Percentiles rank a stretch among this genome's conserved stretches.
phyloP scores from a whole-genome alignment of 257 asterid species.

The Dorcoceras hygrometricum region DNA sequence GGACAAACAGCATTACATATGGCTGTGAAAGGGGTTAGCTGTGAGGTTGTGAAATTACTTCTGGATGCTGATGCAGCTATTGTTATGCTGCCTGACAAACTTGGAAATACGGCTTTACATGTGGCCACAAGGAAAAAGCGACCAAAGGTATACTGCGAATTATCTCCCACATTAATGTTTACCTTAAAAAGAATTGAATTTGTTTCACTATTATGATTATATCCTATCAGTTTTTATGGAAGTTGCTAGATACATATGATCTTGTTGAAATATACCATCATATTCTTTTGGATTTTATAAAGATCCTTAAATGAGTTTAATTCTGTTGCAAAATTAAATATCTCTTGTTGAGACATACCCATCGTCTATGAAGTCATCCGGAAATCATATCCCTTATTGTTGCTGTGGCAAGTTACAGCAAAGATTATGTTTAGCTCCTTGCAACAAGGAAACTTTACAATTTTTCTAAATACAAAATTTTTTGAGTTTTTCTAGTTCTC shows the following conservation, averaged over 20 bases:
- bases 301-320: not conserved
- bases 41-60: constrained; percentile 46
- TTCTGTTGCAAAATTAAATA: not conserved
- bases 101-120: constrained; percentile 51
- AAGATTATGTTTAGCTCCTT: no score
- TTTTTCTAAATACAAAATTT: not conserved
- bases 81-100: constrained; percentile 55
- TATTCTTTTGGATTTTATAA: not conserved
- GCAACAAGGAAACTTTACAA: not conserved
- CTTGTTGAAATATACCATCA: not conserved
- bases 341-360: not conserved
- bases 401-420: not conserved
- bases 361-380: not conserved
- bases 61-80: constrained; percentile 53
- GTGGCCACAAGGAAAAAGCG: constrained; percentile 54
- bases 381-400: not conserved
- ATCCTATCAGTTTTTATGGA: not conserved
- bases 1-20: constrained; percentile 61
- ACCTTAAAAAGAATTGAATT: not conserved
- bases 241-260: not conserved
- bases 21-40: constrained; percentile 54
- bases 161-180: not conserved
- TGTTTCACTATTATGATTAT: not conserved
- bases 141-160: constrained; percentile 32
- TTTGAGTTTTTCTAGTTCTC: not conserved